Base-by-base conservation (phyloP, 805 yeast species). In the Suhomyces xylopsoci region DNA sequence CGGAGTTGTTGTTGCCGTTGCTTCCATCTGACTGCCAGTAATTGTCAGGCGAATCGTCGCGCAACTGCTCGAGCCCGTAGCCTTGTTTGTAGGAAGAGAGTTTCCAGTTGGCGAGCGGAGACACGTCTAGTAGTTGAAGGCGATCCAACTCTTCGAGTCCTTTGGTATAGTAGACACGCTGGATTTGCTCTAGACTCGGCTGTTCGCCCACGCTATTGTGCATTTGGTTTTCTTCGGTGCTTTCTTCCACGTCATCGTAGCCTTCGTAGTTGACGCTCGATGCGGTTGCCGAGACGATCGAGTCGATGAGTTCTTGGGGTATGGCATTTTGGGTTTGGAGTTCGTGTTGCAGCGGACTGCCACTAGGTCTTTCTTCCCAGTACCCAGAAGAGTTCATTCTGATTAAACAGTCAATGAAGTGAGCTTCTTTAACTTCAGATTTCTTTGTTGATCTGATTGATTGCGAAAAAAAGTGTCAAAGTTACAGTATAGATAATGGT, bases 21-120 rank as follows among this genome's bases (percentile, higher is more conserved):
- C 73, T 71, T 0, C 97, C 99, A 64, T 94, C 99, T 45, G 96
- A 87, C 68, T 94, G 99, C 99, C 99, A 94, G 66, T 77, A 93
- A 1, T 84, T 71, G 26, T 79, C 76, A 0, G 93, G 88, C 3
- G 84, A 77, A 59, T 87, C 91, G 49, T 88, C 89, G 28, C 94
- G 72, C 6, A 93, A 74, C 60, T 85, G 85, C n/a, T 71, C 71
- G 19, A 90, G 77, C 0, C 94, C 94, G 59, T 76, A 84, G 0
- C 90, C 94, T 8, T 79, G 79, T 61, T 92, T 93, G 61, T 51
- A 71, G 0, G 96, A 87, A 1, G 96, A 88, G 0, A 90, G 83
- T 36, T 83, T 79, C 97, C 97, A 94, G 22, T 85, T 78, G 0
- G 96, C 98, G 17, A 87, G 72, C 15, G 85, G 82, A 1, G 96